These are phyloP conservation scores for Pseudogymnoascus sp. DNA, from an alignment of 2,329 filamentous ascomycete genomes.

Conservation along the genomic window DNA sequence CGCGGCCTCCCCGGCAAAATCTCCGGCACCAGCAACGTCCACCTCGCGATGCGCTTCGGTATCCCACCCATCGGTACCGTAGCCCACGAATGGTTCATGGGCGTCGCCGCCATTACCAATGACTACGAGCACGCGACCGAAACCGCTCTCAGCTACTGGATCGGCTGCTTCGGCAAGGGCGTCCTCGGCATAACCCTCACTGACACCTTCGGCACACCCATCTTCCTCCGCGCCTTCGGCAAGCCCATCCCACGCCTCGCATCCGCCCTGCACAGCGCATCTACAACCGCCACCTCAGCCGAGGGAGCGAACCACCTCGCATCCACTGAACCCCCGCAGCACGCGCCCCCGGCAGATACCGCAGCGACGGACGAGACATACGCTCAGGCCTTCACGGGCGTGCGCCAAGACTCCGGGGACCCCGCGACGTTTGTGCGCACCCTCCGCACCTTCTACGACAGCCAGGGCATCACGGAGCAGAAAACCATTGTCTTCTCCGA, in stretches of 20 bases:
- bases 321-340: slow-evolving; percentile 36
- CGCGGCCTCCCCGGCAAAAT: slow-evolving; percentile 65
- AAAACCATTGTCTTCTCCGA: slow-evolving; percentile 96
- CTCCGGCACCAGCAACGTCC: slow-evolving; percentile 89
- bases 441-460: slow-evolving; percentile 41
- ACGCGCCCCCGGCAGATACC: slow-evolving; percentile 23
- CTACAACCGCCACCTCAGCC: slow-evolving; percentile 33
- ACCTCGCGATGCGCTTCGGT: slow-evolving; percentile 88
- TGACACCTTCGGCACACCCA: slow-evolving; percentile 89
- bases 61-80: slow-evolving; percentile 80
- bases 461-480: slow-evolving; percentile 60
- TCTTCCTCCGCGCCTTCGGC: slow-evolving; percentile 80
- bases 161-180: slow-evolving; percentile 79
- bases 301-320: slow-evolving; percentile 26
- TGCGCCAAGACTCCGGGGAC: slow-evolving; percentile 67
- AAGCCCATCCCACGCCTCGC: slow-evolving; percentile 50
- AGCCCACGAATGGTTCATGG: slow-evolving; percentile 99
- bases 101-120: slow-evolving; percentile 81
- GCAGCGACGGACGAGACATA: slow-evolving; percentile 45
- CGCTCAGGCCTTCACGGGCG: slow-evolving; percentile 59
- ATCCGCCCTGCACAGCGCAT: slow-evolving; percentile 34
- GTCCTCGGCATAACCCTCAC: slow-evolving; percentile 85
- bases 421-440: slow-evolving; percentile 58
- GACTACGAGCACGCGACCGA: slow-evolving; percentile 83
- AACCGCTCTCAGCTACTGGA: slow-evolving; percentile 78